Conservation (phyloP, 768 basidiomycete species). For the Clavaria fumosa region DNA sequence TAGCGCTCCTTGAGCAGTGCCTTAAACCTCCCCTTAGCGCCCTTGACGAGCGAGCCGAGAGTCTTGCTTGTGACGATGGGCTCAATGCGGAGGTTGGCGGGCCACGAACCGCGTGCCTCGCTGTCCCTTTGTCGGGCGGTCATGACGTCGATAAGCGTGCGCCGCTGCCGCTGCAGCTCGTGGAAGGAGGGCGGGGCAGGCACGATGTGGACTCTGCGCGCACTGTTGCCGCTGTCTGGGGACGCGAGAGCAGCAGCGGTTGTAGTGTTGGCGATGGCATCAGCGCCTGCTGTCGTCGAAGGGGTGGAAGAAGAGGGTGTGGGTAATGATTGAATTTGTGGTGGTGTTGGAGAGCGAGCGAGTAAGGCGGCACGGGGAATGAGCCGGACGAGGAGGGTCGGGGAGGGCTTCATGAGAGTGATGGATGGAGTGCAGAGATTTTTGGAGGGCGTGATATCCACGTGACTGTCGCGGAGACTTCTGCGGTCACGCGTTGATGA, state of each 20-base stretch:
- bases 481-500: too few relatives aligned
- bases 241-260: too few relatives aligned
- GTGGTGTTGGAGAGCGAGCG: too few relatives aligned
- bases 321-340: too few relatives aligned
- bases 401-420: conserved; percentile 22
- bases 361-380: conserved; percentile 23
- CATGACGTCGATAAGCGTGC: conserved; percentile 23
- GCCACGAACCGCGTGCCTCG: conserved; percentile 26
- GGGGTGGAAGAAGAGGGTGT: too few relatives aligned
- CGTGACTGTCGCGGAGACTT: too few relatives aligned
- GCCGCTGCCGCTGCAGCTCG: conserved; percentile 2
- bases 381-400: conserved; percentile 22
- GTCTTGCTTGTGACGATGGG: conserved; percentile 26
- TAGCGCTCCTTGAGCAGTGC: conserved; percentile 30
- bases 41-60: conserved; percentile 24
- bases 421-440: too few relatives aligned
- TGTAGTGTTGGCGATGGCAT: too few relatives aligned
- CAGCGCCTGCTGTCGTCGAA: too few relatives aligned
- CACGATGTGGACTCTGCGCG: conserved; percentile 21
- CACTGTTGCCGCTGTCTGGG: too few relatives aligned
- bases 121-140: conserved; percentile 19
- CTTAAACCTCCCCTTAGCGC: conserved; percentile 24
- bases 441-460: too few relatives aligned
- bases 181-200: conserved; percentile 12
- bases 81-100: conserved; percentile 31